A percentile compares a stretch with the other conserved stretches of the same genome.
Evolutionary conservation across 495 filamentous ascomycete species (phyloP).

Genomic region (Haplographium delicatum): DNA sequence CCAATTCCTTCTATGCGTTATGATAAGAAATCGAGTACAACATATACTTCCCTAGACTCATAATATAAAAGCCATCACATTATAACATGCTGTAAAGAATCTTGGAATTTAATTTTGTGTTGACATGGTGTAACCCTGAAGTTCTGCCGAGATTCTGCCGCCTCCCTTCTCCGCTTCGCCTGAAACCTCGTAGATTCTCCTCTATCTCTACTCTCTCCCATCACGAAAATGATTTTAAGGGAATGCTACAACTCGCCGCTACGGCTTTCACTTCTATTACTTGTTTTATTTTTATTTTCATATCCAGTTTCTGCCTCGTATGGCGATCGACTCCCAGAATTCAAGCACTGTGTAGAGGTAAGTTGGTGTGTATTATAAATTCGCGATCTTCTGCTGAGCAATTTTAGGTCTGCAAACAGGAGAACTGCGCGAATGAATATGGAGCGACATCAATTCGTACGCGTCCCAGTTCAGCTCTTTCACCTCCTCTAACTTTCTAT

Average conservation of each 20-base stretch:
- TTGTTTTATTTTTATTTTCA: neutral
- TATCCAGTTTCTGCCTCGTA: conserved; percentile 58
- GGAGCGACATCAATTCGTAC: conserved; percentile 54
- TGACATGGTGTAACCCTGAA: too few relatives aligned
- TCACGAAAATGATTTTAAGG: conserved; percentile 26
- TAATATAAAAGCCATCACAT: too few relatives aligned
- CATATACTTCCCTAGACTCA: too few relatives aligned
- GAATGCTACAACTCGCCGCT: conserved; percentile 6
- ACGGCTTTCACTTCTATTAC: conserved; percentile 9
- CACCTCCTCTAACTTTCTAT: conserved; percentile 13
- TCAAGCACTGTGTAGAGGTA: conserved; percentile 84
- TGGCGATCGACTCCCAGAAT: conserved; percentile 86
- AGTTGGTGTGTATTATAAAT: conserved; percentile 10
- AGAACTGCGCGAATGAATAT: conserved; percentile 62
- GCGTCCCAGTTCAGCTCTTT: conserved; percentile 1
- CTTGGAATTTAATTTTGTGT: too few relatives aligned
- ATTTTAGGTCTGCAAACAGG: conserved; percentile 67
- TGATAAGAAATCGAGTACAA: too few relatives aligned
- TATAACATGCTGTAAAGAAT: too few relatives aligned
- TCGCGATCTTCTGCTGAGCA: conserved; percentile 1
- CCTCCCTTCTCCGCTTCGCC: too few relatives aligned
- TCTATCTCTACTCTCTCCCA: neutral
- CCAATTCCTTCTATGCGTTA: too few relatives aligned
- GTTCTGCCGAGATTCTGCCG: too few relatives aligned
- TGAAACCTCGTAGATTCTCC: too few relatives aligned